phyloP scores from a whole-genome alignment of 306 rosid species.

The Fragaria vesca region DNA sequence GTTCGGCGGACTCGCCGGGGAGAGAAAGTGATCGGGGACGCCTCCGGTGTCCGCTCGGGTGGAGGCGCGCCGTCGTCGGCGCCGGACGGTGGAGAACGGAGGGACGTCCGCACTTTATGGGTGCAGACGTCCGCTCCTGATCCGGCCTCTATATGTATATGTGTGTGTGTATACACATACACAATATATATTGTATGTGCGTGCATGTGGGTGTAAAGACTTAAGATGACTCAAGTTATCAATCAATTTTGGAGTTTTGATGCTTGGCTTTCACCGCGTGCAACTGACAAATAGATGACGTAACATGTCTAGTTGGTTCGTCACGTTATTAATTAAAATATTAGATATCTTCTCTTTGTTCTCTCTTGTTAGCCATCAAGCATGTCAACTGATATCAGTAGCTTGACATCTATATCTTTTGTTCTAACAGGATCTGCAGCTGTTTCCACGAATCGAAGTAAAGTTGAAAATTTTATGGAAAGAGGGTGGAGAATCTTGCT shows the following conservation, averaged over 20 bases:
- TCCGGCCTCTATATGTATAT: no score
- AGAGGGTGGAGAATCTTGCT: slow-evolving; percentile 40
- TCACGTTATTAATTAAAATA: neutral
- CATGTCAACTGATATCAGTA: slow-evolving; percentile 21
- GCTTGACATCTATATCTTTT: slow-evolving; percentile 12
- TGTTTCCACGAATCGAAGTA: slow-evolving; percentile 64
- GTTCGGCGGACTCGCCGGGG: no score
- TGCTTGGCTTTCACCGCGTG: neutral
- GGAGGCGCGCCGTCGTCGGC: no score
- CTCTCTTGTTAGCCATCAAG: neutral
- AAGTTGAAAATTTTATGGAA: slow-evolving; percentile 56
- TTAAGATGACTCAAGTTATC: neutral
- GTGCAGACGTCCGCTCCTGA: no score
- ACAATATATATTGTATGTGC: no score
- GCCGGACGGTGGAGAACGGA: no score
- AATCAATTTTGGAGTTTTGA: neutral
- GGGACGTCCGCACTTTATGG: no score
- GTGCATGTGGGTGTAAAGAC: neutral
- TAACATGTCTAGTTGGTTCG: neutral
- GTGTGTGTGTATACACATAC: no score
- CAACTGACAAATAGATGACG: neutral
- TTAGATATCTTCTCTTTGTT: neutral
- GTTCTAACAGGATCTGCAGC: slow-evolving; percentile 67
- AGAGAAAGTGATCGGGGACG: no score
- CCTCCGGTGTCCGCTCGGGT: no score